Base-by-base conservation (phyloP, 257 asterid species). In the Solanum dulcamara region DNA sequence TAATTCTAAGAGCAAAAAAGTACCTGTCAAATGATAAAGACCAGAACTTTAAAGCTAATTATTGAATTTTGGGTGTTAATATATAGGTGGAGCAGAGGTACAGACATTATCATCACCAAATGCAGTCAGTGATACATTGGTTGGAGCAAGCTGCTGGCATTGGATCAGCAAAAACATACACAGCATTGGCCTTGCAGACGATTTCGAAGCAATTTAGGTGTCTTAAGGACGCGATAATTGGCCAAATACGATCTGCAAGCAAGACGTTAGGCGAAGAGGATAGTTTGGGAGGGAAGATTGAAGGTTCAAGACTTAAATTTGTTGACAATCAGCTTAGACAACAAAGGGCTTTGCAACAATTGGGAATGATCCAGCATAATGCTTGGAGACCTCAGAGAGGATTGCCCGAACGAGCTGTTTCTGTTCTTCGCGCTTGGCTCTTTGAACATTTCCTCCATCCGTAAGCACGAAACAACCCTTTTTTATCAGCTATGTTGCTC, bases 331-430 rank as follows among this genome's bases (percentile, higher is more conserved):
- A 96, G 42, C 89, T 96, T 2, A 85, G 98, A 38, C 99, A 96
- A 68, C 99, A 94, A 81, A 91, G 98, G n/a, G 98, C 99, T 20
- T 81, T 96, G 30, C 98, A 96, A 88, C 99, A 96, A 32, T 85
- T 96, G 93, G 99, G 99, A 89, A 95, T 96, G 99, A 92, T 95
- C 91, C 99, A 94, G 85, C 97, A 95, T 82, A 96, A 95, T 88
- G 99, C 99, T 86, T 96, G 99, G 99, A 95, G 99, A 89, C 99
- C 99, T 80, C 99, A 95, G 84, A 86, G 99, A 88, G 99, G 99
- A 57, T 91, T 96, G 88, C 99, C 99, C 2, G 99, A 96, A 84
- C 89, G 98, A 2, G 93, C 99, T 32, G 99, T 96, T 64, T 95
- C 98, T 4, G 96, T 96, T 30, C 98, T 96, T 70, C 98, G 99